phyloP scores from a whole-genome alignment of 495 filamentous ascomycete genomes.

The Diplogelasinospora grovesii region DNA sequence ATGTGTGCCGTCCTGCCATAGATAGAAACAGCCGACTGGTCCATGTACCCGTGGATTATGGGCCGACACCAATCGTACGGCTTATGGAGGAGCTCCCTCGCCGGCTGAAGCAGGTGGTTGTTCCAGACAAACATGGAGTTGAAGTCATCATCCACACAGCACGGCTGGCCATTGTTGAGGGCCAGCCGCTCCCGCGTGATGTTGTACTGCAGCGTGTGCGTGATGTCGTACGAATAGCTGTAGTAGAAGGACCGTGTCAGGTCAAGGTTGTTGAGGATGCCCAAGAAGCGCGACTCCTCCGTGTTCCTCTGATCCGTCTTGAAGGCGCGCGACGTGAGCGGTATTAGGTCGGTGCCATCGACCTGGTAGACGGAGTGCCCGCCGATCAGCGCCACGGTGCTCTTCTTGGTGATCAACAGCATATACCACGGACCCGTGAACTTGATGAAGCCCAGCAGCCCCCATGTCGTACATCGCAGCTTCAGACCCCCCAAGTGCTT shows the following conservation, averaged over 20 bases:
- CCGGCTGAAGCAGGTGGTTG: conserved; percentile 76
- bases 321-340: conserved; percentile 65
- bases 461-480: conserved; percentile 86
- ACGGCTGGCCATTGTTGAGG: conserved; percentile 54
- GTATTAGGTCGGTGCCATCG: conserved; percentile 89
- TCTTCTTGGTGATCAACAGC: conserved; percentile 91
- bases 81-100: conserved; percentile 59
- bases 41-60: conserved; percentile 92
- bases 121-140: conserved; percentile 99
- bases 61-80: conserved; percentile 95
- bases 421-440: conserved; percentile 98
- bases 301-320: conserved; percentile 71
- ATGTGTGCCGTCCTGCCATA: conserved; percentile 85
- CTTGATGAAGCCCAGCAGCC: conserved; percentile 85
- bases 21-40: conserved; percentile 77
- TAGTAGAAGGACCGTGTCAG: conserved; percentile 91
- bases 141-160: conserved; percentile 55
- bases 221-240: conserved; percentile 97
- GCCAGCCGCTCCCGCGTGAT: conserved; percentile 73
- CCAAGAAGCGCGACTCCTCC: conserved; percentile 83
- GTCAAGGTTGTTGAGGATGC: conserved; percentile 86
- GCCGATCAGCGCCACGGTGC: conserved; percentile 90
- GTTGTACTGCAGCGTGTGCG: conserved; percentile 85
- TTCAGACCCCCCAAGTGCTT: conserved; percentile 85
- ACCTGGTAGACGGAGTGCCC: conserved; percentile 95